phyloP scores from a whole-genome alignment of 805 yeast species.

The Schwanniomyces vanrijiae region DNA sequence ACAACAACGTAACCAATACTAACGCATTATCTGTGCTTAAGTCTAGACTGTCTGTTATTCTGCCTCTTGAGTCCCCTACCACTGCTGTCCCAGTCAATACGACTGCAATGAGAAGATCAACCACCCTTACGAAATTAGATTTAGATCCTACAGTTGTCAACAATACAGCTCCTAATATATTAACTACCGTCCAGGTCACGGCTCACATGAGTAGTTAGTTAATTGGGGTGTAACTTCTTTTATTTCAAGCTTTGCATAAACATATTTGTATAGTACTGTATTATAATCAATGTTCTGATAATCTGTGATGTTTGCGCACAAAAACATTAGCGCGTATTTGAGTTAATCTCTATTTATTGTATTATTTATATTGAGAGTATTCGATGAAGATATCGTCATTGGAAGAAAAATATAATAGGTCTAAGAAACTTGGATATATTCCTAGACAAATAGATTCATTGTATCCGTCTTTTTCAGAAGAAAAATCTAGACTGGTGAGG shows the following conservation, averaged over 20 bases:
- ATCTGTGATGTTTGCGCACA: background rate
- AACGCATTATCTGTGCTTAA: background rate
- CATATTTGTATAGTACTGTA: background rate
- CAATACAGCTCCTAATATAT: slow-evolving; percentile 35
- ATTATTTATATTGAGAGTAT: background rate
- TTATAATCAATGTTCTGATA: background rate
- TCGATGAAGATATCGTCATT: slow-evolving; percentile 6
- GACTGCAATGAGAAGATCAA: slow-evolving; percentile 28
- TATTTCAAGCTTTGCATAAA: background rate
- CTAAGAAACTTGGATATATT: slow-evolving; percentile 5
- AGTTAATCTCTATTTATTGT: slow-evolving; percentile 21
- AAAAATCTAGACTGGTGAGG: background rate
- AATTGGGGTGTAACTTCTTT: background rate
- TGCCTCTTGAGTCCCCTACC: slow-evolving; percentile 8
- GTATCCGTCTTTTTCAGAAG: background rate
- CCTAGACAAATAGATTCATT: slow-evolving; percentile 1
- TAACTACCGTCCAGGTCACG: slow-evolving; percentile 44
- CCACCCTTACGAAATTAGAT: slow-evolving; percentile 31
- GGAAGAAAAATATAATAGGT: slow-evolving; percentile 7
- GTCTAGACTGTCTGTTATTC: slow-evolving; percentile 9
- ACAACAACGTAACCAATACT: slow-evolving; percentile 16
- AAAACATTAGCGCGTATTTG: slow-evolving; percentile 3
- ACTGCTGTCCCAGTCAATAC: slow-evolving; percentile 5
- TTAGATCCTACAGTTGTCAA: slow-evolving; percentile 22
- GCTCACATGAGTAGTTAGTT: slow-evolving; percentile 35